A percentile compares a stretch with the other conserved stretches of the same genome.
Evolutionary conservation across 257 asterid genomes (phyloP).

Genomic region (Solanum arcanum): DNA sequence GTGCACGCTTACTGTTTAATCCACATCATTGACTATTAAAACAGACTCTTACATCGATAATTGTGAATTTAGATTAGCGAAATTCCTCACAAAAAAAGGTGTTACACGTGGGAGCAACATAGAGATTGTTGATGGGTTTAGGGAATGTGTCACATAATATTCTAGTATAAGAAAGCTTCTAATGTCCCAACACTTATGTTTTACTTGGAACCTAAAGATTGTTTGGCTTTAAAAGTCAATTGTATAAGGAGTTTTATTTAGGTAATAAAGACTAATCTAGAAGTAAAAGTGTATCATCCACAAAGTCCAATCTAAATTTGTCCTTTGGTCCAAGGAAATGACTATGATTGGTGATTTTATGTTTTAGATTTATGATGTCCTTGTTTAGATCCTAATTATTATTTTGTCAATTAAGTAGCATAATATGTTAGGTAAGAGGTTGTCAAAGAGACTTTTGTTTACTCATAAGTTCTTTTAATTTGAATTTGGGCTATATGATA

Average conservation of each 20-base stretch:
- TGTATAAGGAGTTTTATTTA: background rate
- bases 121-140: background rate
- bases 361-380: background rate
- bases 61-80: too few species aligned
- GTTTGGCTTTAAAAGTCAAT: background rate
- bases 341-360: background rate
- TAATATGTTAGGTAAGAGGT: background rate
- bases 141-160: background rate
- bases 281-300: background rate
- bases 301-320: background rate
- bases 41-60: too few species aligned
- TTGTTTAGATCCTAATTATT: too few species aligned
- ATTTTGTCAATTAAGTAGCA: background rate
- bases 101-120: background rate
- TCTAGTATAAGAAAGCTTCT: background rate
- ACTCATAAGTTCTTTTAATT: background rate
- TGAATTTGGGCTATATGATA: background rate
- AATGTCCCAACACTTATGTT: background rate
- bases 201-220: background rate
- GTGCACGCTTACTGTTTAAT: too few species aligned
- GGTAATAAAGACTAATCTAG: background rate
- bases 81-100: too few species aligned
- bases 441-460: background rate
- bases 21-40: too few species aligned
- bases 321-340: background rate